Conservation (phyloP, 306 rosid species). For the Pterocarpus santalinus region DNA sequence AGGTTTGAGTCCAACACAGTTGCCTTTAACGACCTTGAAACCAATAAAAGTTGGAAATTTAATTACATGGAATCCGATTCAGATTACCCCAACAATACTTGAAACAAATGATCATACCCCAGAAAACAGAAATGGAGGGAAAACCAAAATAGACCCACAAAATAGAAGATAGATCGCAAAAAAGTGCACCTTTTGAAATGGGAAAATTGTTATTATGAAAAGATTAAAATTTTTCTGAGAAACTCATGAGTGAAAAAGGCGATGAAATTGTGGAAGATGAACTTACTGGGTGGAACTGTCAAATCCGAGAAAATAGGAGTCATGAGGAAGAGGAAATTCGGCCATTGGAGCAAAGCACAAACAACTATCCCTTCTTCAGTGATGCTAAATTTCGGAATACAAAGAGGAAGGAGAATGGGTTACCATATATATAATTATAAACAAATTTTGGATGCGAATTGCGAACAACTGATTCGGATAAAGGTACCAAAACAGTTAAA, state of each 20-base stretch:
- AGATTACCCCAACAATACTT: slow-evolving; percentile 4
- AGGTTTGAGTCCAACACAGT: slow-evolving; percentile 85
- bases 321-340: slow-evolving; percentile 66
- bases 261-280: slow-evolving; percentile 18
- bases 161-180: neutral
- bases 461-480: too few species aligned
- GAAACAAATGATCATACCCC: neutral
- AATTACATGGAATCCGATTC: slow-evolving; percentile 34
- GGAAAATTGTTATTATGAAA: neutral
- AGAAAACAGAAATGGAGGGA: neutral
- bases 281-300: slow-evolving; percentile 97
- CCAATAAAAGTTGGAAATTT: slow-evolving; percentile 32
- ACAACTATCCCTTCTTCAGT: neutral
- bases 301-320: slow-evolving; percentile 82
- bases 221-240: too few species aligned
- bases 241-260: neutral
- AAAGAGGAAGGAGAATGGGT: neutral
- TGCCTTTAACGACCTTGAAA: slow-evolving; percentile 89
- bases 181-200: neutral
- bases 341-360: slow-evolving; percentile 61
- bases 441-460: neutral
- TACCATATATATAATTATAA: neutral
- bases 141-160: neutral
- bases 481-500: too few species aligned
- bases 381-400: neutral